phyloP scores from a whole-genome alignment of 2,329 filamentous ascomycete species.

The Cercospora sesami region DNA sequence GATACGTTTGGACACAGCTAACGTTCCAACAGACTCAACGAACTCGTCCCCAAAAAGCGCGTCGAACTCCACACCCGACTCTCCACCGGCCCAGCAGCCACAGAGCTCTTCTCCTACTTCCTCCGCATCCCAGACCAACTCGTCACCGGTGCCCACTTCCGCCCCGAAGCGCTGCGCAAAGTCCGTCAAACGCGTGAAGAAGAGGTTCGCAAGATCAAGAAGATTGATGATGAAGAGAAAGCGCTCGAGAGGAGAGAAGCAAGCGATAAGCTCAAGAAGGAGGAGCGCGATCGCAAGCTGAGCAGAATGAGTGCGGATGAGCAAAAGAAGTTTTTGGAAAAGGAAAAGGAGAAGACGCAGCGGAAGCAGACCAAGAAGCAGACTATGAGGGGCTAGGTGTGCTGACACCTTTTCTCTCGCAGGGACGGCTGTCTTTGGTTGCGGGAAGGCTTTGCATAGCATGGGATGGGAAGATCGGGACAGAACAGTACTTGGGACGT shows the following conservation, averaged over 20 bases:
- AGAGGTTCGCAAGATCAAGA: slow-evolving; percentile 75
- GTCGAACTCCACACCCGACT: slow-evolving; percentile 73
- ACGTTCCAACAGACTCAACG: slow-evolving; percentile 66
- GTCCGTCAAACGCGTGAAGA: slow-evolving; percentile 77
- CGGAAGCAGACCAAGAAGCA: slow-evolving; percentile 63
- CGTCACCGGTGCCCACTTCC: slow-evolving; percentile 76
- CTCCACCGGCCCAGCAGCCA: slow-evolving; percentile 56
- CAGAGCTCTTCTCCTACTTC: slow-evolving; percentile 75
- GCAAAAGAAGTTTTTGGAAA: slow-evolving; percentile 64
- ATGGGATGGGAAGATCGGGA: not conserved
- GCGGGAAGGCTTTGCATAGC: not conserved
- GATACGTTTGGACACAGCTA: slow-evolving; percentile 4
- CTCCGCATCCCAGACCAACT: slow-evolving; percentile 82
- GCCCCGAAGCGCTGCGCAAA: slow-evolving; percentile 82
- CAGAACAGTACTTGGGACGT: not conserved
- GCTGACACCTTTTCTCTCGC: not conserved
- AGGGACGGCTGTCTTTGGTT: not conserved
- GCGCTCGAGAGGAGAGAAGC: slow-evolving; percentile 59
- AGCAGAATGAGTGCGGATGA: slow-evolving; percentile 66
- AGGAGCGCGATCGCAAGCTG: slow-evolving; percentile 70
- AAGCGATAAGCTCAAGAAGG: slow-evolving; percentile 69
- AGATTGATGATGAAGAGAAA: slow-evolving; percentile 70
- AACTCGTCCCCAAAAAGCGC: slow-evolving; percentile 82
- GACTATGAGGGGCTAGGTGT: slow-evolving; percentile 38
- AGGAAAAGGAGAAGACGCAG: slow-evolving; percentile 77